Base-by-base conservation (phyloP, 306 rosid genomes). In the Coriaria nepalensis region DNA sequence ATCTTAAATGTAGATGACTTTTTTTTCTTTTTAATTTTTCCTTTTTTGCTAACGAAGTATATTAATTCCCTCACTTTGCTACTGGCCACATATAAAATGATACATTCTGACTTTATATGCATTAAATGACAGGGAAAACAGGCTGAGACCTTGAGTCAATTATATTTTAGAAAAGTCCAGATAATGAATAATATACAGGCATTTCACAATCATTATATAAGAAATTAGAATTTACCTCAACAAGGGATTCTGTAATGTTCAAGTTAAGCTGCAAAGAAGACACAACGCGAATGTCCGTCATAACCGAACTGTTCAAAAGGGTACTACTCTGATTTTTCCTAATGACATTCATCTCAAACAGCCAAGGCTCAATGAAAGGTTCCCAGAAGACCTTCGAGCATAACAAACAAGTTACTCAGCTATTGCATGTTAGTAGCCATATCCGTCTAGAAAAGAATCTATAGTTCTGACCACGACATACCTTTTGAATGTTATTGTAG, bases 351-450 rank as follows among this genome's bases (percentile, higher is more conserved):
- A 81, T 66, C 37, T 66, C 76, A 61, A 84, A 81, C 63, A 73
- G 69, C 97, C 97, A 90, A 70, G 97, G 92, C 71, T 84, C 97
- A 15, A 90, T 52, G 66, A 84, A 84, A 39, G 95, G 90, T 74
- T 90, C 97, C 97, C 95, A 90, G 35, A 70, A 67, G 47, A 81
- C 97, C 97, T 90, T 55, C 68, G 70, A 60, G 42, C 56, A 74
- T 53, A 46, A 33, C 11, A 60, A 62, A 52, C 46, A 64, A 13
- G 57, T 10, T 43, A 54, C 38, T 45, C 34, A 43, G 63, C 47
- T 13, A 69, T 65, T 45, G 50, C n/a, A n/a, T n/a, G n/a, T n/a
- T n/a, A n/a, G n/a, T n/a, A n/a, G n/a, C n/a, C n/a, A n/a, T n/a
- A n/a, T n/a, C n/a, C n/a, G n/a, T n/a, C n/a, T n/a, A n/a, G n/a